These are phyloP conservation scores for Monascus ruber DNA, from an alignment of 2,329 filamentous ascomycete genomes.

Conservation along the genomic window DNA sequence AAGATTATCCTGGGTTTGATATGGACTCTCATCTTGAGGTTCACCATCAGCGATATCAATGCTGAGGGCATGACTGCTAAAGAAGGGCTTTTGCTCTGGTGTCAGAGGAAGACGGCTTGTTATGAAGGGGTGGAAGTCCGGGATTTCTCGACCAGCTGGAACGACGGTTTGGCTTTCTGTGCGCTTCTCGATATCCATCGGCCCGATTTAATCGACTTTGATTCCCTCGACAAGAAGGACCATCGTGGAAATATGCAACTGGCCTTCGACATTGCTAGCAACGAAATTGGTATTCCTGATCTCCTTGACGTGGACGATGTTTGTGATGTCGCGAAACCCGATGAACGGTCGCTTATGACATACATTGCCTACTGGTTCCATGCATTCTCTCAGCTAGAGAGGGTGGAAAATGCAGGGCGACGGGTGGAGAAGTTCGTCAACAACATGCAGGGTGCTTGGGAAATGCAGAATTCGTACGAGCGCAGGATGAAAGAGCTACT, in stretches of 20 bases:
- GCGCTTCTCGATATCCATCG: slow-evolving; percentile 93
- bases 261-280: slow-evolving; percentile 89
- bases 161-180: slow-evolving; percentile 92
- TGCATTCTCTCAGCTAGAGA: slow-evolving; percentile 97
- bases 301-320: slow-evolving; percentile 96
- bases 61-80: slow-evolving; percentile 96
- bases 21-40: slow-evolving; percentile 95
- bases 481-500: slow-evolving; percentile 76
- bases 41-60: slow-evolving; percentile 98
- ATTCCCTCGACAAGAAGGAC: slow-evolving; percentile 84
- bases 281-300: slow-evolving; percentile 94
- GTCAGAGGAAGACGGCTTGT: slow-evolving; percentile 95
- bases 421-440: slow-evolving; percentile 97
- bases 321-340: slow-evolving; percentile 88
- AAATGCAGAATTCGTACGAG: slow-evolving; percentile 97
- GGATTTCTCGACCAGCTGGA: slow-evolving; percentile 95
- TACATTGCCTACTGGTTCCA: slow-evolving; percentile 99
- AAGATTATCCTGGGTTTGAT: slow-evolving; percentile 97
- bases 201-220: slow-evolving; percentile 94
- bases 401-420: slow-evolving; percentile 91
- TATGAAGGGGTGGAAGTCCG: slow-evolving; percentile 94
- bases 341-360: slow-evolving; percentile 95
- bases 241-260: slow-evolving; percentile 96
- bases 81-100: slow-evolving; percentile 90
- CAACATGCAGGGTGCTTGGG: slow-evolving; percentile 98